Evolutionary conservation across 768 basidiomycete species (phyloP), one percentile per base, ranked within the genome.

Genomic region (Russula ochroleuca): DNA sequence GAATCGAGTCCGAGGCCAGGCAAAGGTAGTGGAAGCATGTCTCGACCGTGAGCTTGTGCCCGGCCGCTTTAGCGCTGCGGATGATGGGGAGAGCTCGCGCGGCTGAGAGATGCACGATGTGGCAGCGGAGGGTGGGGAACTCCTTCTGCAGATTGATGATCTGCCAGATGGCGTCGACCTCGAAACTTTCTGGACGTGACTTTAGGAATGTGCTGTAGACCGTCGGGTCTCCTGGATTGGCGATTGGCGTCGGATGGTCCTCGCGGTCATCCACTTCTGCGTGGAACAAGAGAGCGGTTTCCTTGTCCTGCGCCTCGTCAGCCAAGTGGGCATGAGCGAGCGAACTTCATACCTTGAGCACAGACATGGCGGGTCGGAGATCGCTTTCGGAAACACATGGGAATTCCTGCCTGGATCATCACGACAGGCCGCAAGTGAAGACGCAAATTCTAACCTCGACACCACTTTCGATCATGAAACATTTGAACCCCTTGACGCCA

Each of bases 21-120:
- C 85, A 85, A 23, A 98, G 84, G 76, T 99, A 99, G 75, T 99
- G 96, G 76, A 96, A 98, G 75, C 95, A 98, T 0, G 96, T 99
- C 79, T 99, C 96, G 55, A 94, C 92, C 0, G 94, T 93, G 57
- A 99, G 77, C 10, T 86, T 85, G 38, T 85, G 74, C 0, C 88
- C 85, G 1, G 82, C 76, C 1, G 77, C 72, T 69, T 80, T 85
- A 5, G 94, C 94, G 52, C 82, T 78, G 47, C 84, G 83, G 64
- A 98, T 85, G 43, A 84, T 68, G 3, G 88, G 90, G 21, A 99
- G 82, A 6, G 94, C 92, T 23, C 81, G 78, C 5, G 94, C 81
- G 5, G 95, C 89, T 57, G 94, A 94, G 55, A 99, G 85, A 75
- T 99, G 96, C 51, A 98, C 96, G 67, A 99, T 92, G 76, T 99